Base-by-base conservation (phyloP, 2,329 filamentous ascomycete species). In the Grosmannia clavigera region DNA sequence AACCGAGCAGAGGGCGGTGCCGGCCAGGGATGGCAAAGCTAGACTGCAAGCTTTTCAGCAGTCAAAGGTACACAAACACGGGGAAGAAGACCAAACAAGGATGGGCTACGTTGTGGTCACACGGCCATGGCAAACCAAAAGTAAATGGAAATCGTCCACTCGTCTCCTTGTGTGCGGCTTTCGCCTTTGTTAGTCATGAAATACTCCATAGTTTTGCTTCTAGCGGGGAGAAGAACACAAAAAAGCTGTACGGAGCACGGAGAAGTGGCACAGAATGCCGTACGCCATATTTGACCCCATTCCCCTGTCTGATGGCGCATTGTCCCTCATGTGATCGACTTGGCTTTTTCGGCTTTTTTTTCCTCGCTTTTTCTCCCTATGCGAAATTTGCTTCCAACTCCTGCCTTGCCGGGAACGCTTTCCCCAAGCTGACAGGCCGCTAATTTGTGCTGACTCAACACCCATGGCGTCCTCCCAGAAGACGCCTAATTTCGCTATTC, bases 41-140 rank as follows among this genome's bases (percentile, higher is more conserved):
- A 40, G 38, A 16, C 38, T 40, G 38, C 38, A 14, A 40, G 12
- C 2, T 40, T 40, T 40, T 53, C 51, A 53, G 22, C 50, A 27
- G 22, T 14, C 25, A 35, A 35, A 35, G 33, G 33, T 35, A 35
- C 31, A 16, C 14, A 40, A 40, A 51, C 9, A 58, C 27, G 25
- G 16, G 9, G 7, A 29, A 27, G n/a, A 55, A 35, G 25, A 33
- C 33, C 48, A 60, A 60, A 58, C 57, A 50, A 58, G 65, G 61
- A 33, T 40, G 38, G 38, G 12, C 38, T 16, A 14, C 38, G 38
- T 40, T 40, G 38, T 16, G 38, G 38, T 40, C 38, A 16, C 38
- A 40, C 38, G 38, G 38, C 38, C 14, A 38, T 43, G 22, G 35
- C 19, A 46, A 56, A 25, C 38, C 40, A 57, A 57, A 57, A 57